phyloP scores from a whole-genome alignment of 1,139 yeast species.

The Meyerozyma smithsonii region DNA sequence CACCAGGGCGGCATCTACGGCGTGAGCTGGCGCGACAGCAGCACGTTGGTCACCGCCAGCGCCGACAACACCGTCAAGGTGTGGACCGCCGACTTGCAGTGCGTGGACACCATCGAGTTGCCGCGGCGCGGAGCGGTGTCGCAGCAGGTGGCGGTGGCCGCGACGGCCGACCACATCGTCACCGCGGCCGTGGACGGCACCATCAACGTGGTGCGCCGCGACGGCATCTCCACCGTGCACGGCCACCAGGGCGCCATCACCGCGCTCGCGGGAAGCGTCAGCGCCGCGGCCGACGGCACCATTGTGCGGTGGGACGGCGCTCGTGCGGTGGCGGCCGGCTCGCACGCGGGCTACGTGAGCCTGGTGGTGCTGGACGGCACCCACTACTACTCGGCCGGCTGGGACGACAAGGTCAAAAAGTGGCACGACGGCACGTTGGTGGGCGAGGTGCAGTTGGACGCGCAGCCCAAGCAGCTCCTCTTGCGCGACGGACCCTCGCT shows the following conservation, averaged over 20 bases:
- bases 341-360: background rate
- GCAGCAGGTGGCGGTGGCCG: conserved; percentile 80
- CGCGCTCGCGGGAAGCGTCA: conserved; percentile 32
- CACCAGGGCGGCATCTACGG: conserved; percentile 83
- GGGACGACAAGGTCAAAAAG: conserved; percentile 79
- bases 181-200: conserved; percentile 73
- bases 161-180: conserved; percentile 52
- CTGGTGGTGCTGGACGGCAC: conserved; percentile 16
- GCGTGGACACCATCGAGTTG: conserved; percentile 37
- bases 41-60: conserved; percentile 69
- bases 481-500: conserved; percentile 24
- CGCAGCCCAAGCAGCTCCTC: conserved; percentile 63
- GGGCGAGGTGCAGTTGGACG: conserved; percentile 29
- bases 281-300: conserved; percentile 87
- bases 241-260: conserved; percentile 89
- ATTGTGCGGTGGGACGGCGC: conserved; percentile 55
- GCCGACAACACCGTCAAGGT: conserved; percentile 74
- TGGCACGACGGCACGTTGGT: conserved; percentile 31
- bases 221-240: conserved; percentile 43
- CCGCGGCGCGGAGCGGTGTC: background rate
- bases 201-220: conserved; percentile 50
- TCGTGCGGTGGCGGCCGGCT: conserved; percentile 5
- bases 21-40: conserved; percentile 65
- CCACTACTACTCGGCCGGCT: conserved; percentile 55
- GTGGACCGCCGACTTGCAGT: conserved; percentile 44